These are phyloP conservation scores for Penicillium riverlandense DNA, from an alignment of 495 filamentous ascomycete species.

Conservation along the genomic window DNA sequence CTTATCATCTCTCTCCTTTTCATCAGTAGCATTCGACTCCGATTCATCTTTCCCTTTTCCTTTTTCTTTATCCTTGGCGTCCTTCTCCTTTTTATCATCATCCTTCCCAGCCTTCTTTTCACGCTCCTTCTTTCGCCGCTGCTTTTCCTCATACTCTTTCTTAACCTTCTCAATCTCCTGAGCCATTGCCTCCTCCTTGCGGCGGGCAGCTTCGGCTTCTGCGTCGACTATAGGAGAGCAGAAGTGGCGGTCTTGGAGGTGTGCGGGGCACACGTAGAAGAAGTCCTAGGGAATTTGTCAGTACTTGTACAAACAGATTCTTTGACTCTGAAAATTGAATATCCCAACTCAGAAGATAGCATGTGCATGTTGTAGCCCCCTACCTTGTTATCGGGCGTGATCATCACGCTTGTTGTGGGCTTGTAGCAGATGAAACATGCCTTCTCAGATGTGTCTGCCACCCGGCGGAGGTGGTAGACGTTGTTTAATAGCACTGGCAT, in stretches of 20 bases:
- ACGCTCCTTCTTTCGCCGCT: conserved; percentile 27
- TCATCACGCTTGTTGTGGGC: conserved; percentile 75
- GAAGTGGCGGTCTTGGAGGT: conserved; percentile 79
- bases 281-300: conserved; percentile 60
- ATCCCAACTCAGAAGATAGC: no score
- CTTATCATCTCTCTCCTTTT: conserved; percentile 53
- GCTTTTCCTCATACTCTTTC: conserved; percentile 38
- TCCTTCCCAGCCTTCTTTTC: conserved; percentile 16
- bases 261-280: conserved; percentile 82
- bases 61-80: conserved; percentile 41
- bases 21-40: conserved; percentile 20
- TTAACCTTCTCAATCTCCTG: conserved; percentile 73
- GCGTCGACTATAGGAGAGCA: conserved; percentile 73
- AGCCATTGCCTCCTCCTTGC: conserved; percentile 58
- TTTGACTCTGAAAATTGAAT: no score
- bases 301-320: no score
- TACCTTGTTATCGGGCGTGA: conserved; percentile 88
- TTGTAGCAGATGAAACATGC: conserved; percentile 90
- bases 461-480: conserved; percentile 77
- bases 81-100: conserved; percentile 44
- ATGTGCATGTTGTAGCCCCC: neutral
- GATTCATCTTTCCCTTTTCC: conserved; percentile 31
- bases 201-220: conserved; percentile 60
- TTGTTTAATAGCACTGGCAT: conserved; percentile 60
- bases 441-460: conserved; percentile 76